These are phyloP conservation scores for Diospyros kaki DNA, from an alignment of 148 eudicot species.

Conservation along the genomic window DNA sequence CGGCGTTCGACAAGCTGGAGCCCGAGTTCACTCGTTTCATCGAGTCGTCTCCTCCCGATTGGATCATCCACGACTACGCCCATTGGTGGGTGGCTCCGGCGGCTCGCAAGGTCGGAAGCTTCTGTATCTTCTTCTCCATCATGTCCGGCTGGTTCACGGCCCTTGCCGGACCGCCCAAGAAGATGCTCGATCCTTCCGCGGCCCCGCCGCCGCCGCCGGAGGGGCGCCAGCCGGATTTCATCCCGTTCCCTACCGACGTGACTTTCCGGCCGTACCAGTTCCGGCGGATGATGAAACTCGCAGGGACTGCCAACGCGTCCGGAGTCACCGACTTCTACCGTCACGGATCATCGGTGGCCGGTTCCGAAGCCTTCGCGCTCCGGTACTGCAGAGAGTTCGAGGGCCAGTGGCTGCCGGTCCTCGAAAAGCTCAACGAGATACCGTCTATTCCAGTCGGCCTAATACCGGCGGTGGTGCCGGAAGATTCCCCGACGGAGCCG, in stretches of 20 bases:
- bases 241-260: slow-evolving; percentile 6
- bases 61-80: slow-evolving; percentile 31
- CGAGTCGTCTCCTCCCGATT: slow-evolving; percentile 17
- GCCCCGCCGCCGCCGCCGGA: slow-evolving; percentile 10
- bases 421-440: slow-evolving; percentile 16
- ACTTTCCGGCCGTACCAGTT: slow-evolving; percentile 12
- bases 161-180: slow-evolving; percentile 12
- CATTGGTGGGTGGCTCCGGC: slow-evolving; percentile 20
- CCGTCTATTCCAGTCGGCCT: slow-evolving; percentile 20
- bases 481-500: not conserved
- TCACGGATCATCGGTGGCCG: not conserved
- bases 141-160: slow-evolving; percentile 13
- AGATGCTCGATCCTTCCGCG: slow-evolving; percentile 14
- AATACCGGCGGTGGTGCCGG: slow-evolving; percentile 11
- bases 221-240: slow-evolving; percentile 7
- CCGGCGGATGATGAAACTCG: not conserved
- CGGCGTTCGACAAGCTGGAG: slow-evolving; percentile 28
- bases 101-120: slow-evolving; percentile 15
- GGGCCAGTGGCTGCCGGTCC: slow-evolving; percentile 13
- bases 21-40: slow-evolving; percentile 16
- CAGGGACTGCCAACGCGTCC: not conserved
- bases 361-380: slow-evolving; percentile 13
- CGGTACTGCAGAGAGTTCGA: slow-evolving; percentile 22
- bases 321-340: slow-evolving; percentile 19
- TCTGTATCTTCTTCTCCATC: slow-evolving; percentile 8